A percentile compares a stretch with the other conserved stretches of the same genome.
Evolutionary conservation across 192 early-diverging fungal species (phyloP).

Genomic region (Phycomyces blakesleeanus): DNA sequence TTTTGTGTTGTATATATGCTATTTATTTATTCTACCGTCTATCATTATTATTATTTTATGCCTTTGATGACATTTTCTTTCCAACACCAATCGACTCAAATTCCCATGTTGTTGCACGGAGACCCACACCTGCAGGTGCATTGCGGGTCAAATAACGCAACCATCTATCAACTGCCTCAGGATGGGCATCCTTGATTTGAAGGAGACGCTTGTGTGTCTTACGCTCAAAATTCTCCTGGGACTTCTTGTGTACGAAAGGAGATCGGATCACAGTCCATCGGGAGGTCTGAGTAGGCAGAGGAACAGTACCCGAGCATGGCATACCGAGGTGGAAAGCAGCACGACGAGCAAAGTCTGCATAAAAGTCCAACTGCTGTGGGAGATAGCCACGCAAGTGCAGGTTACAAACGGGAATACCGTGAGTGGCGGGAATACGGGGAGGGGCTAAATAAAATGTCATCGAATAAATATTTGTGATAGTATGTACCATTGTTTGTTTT

Average conservation of each 20-base stretch:
- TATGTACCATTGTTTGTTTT: no score
- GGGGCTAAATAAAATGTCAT: no score
- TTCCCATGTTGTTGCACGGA: slow-evolving; percentile 73
- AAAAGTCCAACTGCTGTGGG: slow-evolving; percentile 84
- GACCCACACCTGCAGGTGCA: slow-evolving; percentile 82
- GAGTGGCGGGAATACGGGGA: slow-evolving; percentile 48
- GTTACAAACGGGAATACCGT: slow-evolving; percentile 69
- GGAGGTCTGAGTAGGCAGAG: slow-evolving; percentile 66
- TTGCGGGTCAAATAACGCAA: slow-evolving; percentile 75
- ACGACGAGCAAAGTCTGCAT: slow-evolving; percentile 77
- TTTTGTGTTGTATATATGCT: not conserved
- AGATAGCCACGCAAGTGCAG: slow-evolving; percentile 77
- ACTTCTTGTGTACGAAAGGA: slow-evolving; percentile 94
- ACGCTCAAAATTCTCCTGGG: slow-evolving; percentile 95
- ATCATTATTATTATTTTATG: not conserved
- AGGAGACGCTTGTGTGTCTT: slow-evolving; percentile 81
- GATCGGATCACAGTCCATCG: slow-evolving; percentile 88
- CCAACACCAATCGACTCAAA: slow-evolving; percentile 43
- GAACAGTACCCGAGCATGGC: slow-evolving; percentile 64
- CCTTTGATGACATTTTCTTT: not conserved
- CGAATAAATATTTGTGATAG: no score
- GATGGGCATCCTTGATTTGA: slow-evolving; percentile 74
- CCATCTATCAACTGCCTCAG: slow-evolving; percentile 71
- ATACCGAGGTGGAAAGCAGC: slow-evolving; percentile 74
- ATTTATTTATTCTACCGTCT: not conserved